Percentiles rank a stretch among this genome's conserved stretches.
Evolutionary conservation across 371 early-diverging fungal species (phyloP).

Genomic region (Lichtheimia ramosa): DNA sequence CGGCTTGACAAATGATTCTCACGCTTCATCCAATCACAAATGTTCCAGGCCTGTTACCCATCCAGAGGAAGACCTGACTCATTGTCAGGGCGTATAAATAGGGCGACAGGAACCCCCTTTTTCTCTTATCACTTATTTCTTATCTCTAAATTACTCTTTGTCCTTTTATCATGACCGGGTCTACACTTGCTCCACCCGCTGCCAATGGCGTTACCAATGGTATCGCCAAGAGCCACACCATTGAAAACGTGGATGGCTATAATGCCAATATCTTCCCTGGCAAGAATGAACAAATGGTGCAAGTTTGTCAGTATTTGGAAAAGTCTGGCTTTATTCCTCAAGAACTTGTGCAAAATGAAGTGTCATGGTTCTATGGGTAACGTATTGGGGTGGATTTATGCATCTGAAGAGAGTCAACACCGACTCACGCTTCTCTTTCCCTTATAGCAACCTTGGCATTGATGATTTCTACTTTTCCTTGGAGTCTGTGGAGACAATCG

Average conservation of each 20-base stretch:
- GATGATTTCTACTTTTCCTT: conserved; percentile 97
- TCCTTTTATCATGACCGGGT: conserved; percentile 11
- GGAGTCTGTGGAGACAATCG: conserved; percentile 89
- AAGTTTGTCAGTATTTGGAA: conserved; percentile 80
- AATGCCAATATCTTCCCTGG: conserved; percentile 79
- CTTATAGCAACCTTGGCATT: conserved; percentile 86
- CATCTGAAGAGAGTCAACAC: neutral
- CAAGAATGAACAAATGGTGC: conserved; percentile 88
- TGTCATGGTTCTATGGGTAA: conserved; percentile 95
- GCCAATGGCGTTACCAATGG: conserved; percentile 6
- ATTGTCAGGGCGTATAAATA: conserved; percentile 9
- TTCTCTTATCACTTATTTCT: neutral
- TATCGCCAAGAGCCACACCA: conserved; percentile 16
- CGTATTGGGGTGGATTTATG: conserved; percentile 8
- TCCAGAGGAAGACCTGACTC: conserved; percentile 6
- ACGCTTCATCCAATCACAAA: conserved; percentile 5
- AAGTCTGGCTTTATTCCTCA: conserved; percentile 90
- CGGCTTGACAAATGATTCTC: conserved; percentile 5
- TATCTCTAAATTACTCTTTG: neutral
- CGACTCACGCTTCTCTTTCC: neutral
- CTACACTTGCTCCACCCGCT: conserved; percentile 8
- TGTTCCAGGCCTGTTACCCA: neutral
- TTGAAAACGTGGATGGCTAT: conserved; percentile 64
- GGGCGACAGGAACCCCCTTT: neutral
- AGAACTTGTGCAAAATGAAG: conserved; percentile 87